Evolutionary conservation across 2,329 filamentous ascomycete genomes (phyloP), one percentile per base, ranked within the genome.

Genomic region (Fusarium sulawesiense): DNA sequence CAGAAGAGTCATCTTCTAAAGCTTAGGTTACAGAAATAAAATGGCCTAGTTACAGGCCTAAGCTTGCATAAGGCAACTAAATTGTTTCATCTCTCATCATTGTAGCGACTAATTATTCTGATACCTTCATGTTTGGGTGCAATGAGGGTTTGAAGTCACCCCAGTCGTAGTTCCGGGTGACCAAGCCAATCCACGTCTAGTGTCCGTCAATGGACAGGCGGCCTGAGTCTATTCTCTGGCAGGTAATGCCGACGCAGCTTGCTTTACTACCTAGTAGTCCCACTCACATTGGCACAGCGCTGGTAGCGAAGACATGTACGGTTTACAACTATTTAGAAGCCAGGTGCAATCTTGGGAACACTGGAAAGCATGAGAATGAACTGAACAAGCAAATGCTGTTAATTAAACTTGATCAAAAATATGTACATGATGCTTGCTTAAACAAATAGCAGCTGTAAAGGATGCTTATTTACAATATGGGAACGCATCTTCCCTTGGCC

Each of bases 401-500:
- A 14, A 10, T 20, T n/a, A 12, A 29, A 44, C 8, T 7, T 20
- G 1, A 13, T 29, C 4, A n/a, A 18, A 29, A 20, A 37, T 48
- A 64, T 64, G 10, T 59, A 56, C 37, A 34, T 27, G 14, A 1
- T 23, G 34, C 34, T 7, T 37, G 20, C 10, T 65, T 21, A 7
- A 37, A 20, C 7, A 34, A 23, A 20, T 32, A 13, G 7, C 4
- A 40, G 32, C 27, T 11, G 27, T 27, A 23, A 25, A 30, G 16
- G 27, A 21, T 14, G 23, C 13, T 23, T 65, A 65, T 65, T 23
- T 64, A 59, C 30, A 65, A 21, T 14, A 13, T 7, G 21, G 23
- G 14, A 25, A 56, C 12, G 7, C 21, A 41, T 42, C 10, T 25
- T 42, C 47, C 32, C 12, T n/a, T 20, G 6, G 9, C 13, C 18